Evolutionary conservation across 2,329 filamentous ascomycete species (phyloP), one percentile per base, ranked within the genome.

Genomic region (Rutstroemia sp.): DNA sequence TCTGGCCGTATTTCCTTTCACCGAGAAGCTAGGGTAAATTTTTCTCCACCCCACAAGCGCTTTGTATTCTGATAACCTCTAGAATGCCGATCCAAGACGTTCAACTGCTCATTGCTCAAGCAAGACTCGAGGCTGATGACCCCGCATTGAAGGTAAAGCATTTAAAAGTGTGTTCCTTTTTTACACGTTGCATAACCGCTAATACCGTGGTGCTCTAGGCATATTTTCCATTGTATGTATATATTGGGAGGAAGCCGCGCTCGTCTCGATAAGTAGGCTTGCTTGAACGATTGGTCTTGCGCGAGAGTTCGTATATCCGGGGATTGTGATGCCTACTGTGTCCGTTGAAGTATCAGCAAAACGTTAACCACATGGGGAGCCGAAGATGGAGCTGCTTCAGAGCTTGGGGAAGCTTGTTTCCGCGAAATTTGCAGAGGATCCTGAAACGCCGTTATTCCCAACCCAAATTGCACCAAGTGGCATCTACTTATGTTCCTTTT

Each of bases 171-270:
- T 18, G 25, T 34, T 34, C 12, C 10, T 34, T 34, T 30, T 12
- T 34, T 12, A 10, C 27, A 34, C 38, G 42, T 42, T 30, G 23
- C 37, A 38, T 27, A 30, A 14, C 45, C 12, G n/a, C 37, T 9
- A 49, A 23, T 23, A 59, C 21, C 16, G 14, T 27, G 12, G 10
- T 12, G 44, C 39, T 9, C 10, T 52, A 69, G 81, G 77, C 80
- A 34, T 85, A 85, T 66, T 85, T 85, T 58, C 79, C 80, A 45
- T 66, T 85, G 77, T 85, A 85, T 66, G 78, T 85, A 39, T 84
- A 80, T 61, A 83, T 85, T 62, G 82, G 82, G 50, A 75, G 76
- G 60, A 86, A 85, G 61, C 77, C 79, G 56, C 72, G 70, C 12
- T 59, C 62, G 34, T 45, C 42, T 52, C 50, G 58, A 56, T 60